phyloP scores from a whole-genome alignment of 352 stramenopile species.

The Pythium scleroteichum region DNA sequence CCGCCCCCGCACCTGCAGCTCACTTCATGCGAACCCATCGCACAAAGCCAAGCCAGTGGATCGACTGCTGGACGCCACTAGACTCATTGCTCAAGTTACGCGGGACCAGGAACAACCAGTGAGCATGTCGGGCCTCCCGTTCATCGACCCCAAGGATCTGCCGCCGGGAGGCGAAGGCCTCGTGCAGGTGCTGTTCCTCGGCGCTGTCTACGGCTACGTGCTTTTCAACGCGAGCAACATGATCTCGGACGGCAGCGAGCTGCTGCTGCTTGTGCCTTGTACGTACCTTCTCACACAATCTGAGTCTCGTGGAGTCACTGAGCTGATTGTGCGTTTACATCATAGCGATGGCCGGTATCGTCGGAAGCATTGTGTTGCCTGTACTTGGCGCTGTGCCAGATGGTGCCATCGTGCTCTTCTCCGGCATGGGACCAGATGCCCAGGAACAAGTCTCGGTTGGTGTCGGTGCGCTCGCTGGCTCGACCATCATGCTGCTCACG shows the following conservation, averaged over 20 bases:
- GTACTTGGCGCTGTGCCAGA: conserved; percentile 97
- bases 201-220: conserved; percentile 96
- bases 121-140: conserved; percentile 38
- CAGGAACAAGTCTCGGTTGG: conserved; percentile 96
- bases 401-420: conserved; percentile 98
- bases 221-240: conserved; percentile 97
- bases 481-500: conserved; percentile 99
- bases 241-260: conserved; percentile 98
- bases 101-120: background rate
- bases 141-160: conserved; percentile 89
- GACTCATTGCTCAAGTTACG: conserved; percentile 25
- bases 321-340: background rate
- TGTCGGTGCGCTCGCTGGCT: conserved; percentile 97
- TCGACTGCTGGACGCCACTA: background rate
- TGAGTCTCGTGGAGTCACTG: background rate
- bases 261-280: conserved; percentile 95
- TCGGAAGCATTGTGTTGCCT: conserved; percentile 96
- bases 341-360: conserved; percentile 90
- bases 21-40: conserved; percentile 27
- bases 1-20: conserved; percentile 6
- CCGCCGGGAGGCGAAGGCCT: conserved; percentile 77
- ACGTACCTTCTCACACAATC: background rate
- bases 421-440: conserved; percentile 91
- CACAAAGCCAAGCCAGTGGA: conserved; percentile 24
- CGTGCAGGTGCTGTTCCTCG: conserved; percentile 93